Evolutionary conservation across 768 basidiomycete species (phyloP).

Genomic region (Favolaschia claudopus): DNA sequence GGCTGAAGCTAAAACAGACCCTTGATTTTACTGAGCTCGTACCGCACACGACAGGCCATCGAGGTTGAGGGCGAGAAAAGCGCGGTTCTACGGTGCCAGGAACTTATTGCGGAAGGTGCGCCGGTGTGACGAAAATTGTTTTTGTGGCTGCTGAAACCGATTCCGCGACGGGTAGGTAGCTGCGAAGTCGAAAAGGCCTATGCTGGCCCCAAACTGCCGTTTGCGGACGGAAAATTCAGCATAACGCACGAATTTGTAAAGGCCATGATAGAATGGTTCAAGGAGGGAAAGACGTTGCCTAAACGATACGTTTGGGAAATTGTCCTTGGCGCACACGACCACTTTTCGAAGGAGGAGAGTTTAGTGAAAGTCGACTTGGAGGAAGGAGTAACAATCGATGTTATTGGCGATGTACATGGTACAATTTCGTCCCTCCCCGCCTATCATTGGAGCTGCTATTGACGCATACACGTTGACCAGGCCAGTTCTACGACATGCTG

Average conservation of each 20-base stretch:
- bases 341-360: conserved; percentile 80
- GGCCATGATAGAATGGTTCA: conserved; percentile 91
- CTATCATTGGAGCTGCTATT: neutral
- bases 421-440: neutral
- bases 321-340: conserved; percentile 81
- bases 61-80: conserved; percentile 90
- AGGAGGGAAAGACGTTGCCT: conserved; percentile 90
- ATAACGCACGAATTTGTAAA: conserved; percentile 83
- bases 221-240: conserved; percentile 69
- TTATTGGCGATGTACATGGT: conserved; percentile 97
- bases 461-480: conserved; percentile 45
- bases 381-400: conserved; percentile 85
- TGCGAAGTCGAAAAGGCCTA: conserved; percentile 82
- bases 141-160: too few species aligned
- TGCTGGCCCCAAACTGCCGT: conserved; percentile 73
- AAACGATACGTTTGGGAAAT: conserved; percentile 97
- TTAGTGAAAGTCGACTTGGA: conserved; percentile 78
- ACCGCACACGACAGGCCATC: conserved; percentile 81
- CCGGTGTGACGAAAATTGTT: too few species aligned
- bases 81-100: conserved; percentile 74
- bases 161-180: too few species aligned
- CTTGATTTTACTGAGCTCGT: neutral
- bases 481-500: conserved; percentile 94
- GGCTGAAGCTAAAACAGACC: neutral
- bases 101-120: conserved; percentile 82